Base-by-base conservation (phyloP, 768 basidiomycete species). In the Floccularia luteovirens region DNA sequence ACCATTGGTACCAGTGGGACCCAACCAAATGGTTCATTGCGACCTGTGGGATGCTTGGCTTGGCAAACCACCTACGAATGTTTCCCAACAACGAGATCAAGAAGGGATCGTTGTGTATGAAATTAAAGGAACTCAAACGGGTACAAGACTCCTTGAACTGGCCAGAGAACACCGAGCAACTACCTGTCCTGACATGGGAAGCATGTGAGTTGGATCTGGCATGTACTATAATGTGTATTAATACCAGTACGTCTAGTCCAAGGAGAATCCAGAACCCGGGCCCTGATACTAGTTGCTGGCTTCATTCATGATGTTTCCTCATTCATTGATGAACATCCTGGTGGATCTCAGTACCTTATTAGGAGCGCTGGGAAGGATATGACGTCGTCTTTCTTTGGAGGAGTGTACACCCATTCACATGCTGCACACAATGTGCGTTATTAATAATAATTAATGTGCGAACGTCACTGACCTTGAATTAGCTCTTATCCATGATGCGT, bases 11-110 rank as follows among this genome's bases (percentile, higher is more conserved):
- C 52, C 90, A 92, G 58, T 91, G 90, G 53, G 89, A 92, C 55
- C 90, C 90, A 3, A 92, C 91, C 3, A 92, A 94, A 63, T 93
- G 91, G 92, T 92, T 96, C 67, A 96, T 96, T 53, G 77, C 70
- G 14, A 47, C 66, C 28, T 82, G 79, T 49, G 70, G 67, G 16
- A 44, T 55, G 35, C 36, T 89, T 21, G 82, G 89, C 3, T 61
- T 91, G 22, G 91, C 91, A n/a, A 77, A 66, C 31, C 76, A 91
- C 54, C 72, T 96, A 43, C 80, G 83, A 49, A 70, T 76, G 25
- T 96, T 96, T 63, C 89, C 90, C 38, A 79, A 80, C 55, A 90
- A 90, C 60, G 91, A 93, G 58, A 82, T 96, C 50, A 67, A 71
- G 43, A 91, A 91, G 59, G 81, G 90, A 10, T 74, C 77, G 24